Evolutionary conservation across 768 basidiomycete genomes (phyloP).

Genomic region (Mycena vulgaris): DNA sequence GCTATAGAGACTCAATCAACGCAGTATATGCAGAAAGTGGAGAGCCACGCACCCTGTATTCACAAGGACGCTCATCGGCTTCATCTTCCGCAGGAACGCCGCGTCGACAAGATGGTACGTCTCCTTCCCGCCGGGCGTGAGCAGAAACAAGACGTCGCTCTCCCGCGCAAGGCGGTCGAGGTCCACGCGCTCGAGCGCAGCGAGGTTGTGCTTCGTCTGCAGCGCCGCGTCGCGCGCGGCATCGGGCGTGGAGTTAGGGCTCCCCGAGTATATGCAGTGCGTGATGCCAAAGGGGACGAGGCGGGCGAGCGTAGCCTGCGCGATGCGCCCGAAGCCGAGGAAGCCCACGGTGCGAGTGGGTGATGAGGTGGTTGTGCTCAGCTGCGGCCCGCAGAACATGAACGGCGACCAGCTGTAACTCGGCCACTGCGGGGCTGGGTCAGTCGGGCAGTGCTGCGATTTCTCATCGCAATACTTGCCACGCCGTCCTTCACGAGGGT

Average conservation of each 20-base stretch:
- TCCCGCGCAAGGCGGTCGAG: slow-evolving; percentile 79
- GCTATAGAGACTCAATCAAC: slow-evolving; percentile 38
- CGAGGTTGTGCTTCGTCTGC: slow-evolving; percentile 47
- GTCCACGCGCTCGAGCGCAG: slow-evolving; percentile 71
- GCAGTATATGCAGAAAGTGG: neutral
- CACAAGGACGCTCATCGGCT: slow-evolving; percentile 84
- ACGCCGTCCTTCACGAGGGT: slow-evolving; percentile 78
- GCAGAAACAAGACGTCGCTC: slow-evolving; percentile 89
- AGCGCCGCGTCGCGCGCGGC: slow-evolving; percentile 55
- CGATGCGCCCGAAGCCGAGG: slow-evolving; percentile 95
- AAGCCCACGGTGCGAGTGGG: slow-evolving; percentile 85
- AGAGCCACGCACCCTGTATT: slow-evolving; percentile 67
- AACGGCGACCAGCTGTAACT: slow-evolving; percentile 86
- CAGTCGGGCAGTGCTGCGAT: neutral
- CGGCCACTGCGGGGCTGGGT: slow-evolving; percentile 60
- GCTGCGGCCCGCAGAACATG: slow-evolving; percentile 86
- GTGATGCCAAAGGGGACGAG: slow-evolving; percentile 89
- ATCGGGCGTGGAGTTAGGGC: slow-evolving; percentile 67
- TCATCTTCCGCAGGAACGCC: slow-evolving; percentile 86
- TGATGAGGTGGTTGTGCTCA: slow-evolving; percentile 67
- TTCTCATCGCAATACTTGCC: slow-evolving; percentile 56
- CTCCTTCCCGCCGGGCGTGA: slow-evolving; percentile 80
- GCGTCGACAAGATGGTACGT: slow-evolving; percentile 85
- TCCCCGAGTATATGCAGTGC: slow-evolving; percentile 77
- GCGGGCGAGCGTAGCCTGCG: slow-evolving; percentile 85